Conservation (phyloP, 345 rosid species). For the Ceriops decandra region DNA sequence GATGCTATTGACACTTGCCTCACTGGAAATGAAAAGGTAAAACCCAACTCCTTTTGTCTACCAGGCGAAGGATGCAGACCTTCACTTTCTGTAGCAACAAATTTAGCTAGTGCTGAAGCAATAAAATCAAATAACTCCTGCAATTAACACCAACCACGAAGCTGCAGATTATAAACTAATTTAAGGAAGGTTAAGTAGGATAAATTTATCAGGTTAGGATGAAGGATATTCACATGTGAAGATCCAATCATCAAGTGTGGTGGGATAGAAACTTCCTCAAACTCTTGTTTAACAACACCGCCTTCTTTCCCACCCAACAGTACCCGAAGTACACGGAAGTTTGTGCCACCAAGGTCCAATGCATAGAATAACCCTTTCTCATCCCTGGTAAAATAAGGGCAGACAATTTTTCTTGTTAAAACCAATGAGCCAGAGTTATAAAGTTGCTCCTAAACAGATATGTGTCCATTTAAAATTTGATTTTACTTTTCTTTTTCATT, state of each 20-base stretch:
- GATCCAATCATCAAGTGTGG: conserved; percentile 74
- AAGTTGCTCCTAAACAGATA: not conserved
- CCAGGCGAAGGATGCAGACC: conserved; percentile 55
- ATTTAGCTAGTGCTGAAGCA: conserved; percentile 70
- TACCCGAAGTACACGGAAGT: conserved; percentile 86
- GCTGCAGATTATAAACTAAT: conserved; percentile 19
- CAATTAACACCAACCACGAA: conserved; percentile 24
- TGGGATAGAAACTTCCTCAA: conserved; percentile 82
- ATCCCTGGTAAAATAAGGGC: conserved; percentile 41
- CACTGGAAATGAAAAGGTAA: conserved; percentile 97
- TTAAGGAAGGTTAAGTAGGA: conserved; percentile 1
- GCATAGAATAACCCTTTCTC: conserved; percentile 89
- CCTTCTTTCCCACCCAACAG: conserved; percentile 72
- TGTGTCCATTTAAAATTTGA: not conserved
- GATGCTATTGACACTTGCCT: conserved; percentile 75
- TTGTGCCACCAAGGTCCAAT: conserved; percentile 96
- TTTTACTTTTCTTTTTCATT: not conserved
- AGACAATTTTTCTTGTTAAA: not conserved
- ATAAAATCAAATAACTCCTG: conserved; percentile 73
- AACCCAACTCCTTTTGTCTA: conserved; percentile 85
- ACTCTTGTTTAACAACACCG: conserved; percentile 61
- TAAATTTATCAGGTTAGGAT: not conserved
- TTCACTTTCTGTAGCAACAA: conserved; percentile 66
- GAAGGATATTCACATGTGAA: conserved; percentile 52
- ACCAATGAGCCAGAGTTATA: not conserved